Conservation (phyloP, 2,329 filamentous ascomycete species). For the Metarhizium rileyi region DNA sequence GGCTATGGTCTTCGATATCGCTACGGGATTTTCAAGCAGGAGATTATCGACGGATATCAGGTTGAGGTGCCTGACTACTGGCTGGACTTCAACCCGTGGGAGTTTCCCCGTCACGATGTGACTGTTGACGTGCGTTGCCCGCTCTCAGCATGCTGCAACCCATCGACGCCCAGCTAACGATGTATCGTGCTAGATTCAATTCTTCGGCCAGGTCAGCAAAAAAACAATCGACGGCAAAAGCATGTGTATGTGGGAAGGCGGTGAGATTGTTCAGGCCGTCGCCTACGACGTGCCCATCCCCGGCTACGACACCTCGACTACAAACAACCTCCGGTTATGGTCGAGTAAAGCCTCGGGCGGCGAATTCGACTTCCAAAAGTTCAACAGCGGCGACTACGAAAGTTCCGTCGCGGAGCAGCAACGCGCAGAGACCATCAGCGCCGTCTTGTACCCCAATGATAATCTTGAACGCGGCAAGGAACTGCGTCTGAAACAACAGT, state of each 20-base stretch:
- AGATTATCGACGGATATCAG: slow-evolving; percentile 96
- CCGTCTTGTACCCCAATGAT: slow-evolving; percentile 94
- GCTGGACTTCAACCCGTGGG: slow-evolving; percentile 99
- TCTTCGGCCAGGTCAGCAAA: slow-evolving; percentile 80
- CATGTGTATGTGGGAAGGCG: slow-evolving; percentile 74
- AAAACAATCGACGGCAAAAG: slow-evolving; percentile 65
- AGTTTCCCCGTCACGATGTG: slow-evolving; percentile 92
- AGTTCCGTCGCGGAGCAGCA: slow-evolving; percentile 97
- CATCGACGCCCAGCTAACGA: not conserved
- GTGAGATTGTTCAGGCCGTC: slow-evolving; percentile 83
- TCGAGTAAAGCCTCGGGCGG: slow-evolving; percentile 94
- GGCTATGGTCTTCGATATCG: slow-evolving; percentile 92
- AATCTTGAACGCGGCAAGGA: slow-evolving; percentile 96
- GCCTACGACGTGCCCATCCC: slow-evolving; percentile 92
- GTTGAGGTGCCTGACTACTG: slow-evolving; percentile 98
- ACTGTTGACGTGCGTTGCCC: slow-evolving; percentile 61
- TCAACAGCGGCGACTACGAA: slow-evolving; percentile 97
- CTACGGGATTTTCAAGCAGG: slow-evolving; percentile 99
- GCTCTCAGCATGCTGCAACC: not conserved
- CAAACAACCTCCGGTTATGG: slow-evolving; percentile 95
- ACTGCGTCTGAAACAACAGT: slow-evolving; percentile 95
- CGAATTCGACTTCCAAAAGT: slow-evolving; percentile 99
- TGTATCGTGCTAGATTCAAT: slow-evolving; percentile 59
- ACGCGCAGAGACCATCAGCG: slow-evolving; percentile 96
- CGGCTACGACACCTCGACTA: slow-evolving; percentile 79